Evolutionary conservation across 768 basidiomycete genomes (phyloP), one percentile per base, ranked within the genome.

Genomic region (Rhizopogon vulgaris): DNA sequence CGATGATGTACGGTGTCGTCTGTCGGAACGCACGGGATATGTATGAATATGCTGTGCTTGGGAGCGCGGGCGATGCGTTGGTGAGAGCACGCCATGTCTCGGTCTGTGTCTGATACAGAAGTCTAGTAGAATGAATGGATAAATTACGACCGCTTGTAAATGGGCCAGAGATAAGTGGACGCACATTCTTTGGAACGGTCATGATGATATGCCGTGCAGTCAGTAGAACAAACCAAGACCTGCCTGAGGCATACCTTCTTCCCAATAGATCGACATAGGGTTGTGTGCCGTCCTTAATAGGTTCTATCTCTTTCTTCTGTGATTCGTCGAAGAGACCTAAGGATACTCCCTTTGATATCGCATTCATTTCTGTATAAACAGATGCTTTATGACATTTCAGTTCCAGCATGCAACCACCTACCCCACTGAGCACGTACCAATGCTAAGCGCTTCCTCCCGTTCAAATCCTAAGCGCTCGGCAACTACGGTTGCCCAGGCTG

Each of bases 341-440:
- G 32, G 86, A 84, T 22, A 91, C 75, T 10, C 92, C 94, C 65
- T 93, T 95, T 27, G 85, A 74, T 37, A 89, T 71, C 1, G 91
- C 91, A 57, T 94, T 95, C 79, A 95, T 81, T 64, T 95, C 92
- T 9, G 94, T 95, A 66, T 93, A 96, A 17, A 86, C 91, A 43
- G 91, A 89, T 4, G 94, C 94, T 93, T 46, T 8, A 56, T 41
- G 37, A 42, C 12, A 32, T 36, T 11, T 49, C 38, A 40, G 45
- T 46, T 34, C 5, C 9, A 46, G 17, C 3, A 18, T 18, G 34
- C 40, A 17, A 11, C 46, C 3, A 17, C 11, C 15, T 28, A 46
- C 30, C 3, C 30, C 41, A 40, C 22, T 17, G 34, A 34, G 52
- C n/a, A 59, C 75, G 30, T 57, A 87, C 94, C 93, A 51, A 98